Evolutionary conservation across 192 early-diverging fungal species (phyloP).

Genomic region (Linnemannia elongata): DNA sequence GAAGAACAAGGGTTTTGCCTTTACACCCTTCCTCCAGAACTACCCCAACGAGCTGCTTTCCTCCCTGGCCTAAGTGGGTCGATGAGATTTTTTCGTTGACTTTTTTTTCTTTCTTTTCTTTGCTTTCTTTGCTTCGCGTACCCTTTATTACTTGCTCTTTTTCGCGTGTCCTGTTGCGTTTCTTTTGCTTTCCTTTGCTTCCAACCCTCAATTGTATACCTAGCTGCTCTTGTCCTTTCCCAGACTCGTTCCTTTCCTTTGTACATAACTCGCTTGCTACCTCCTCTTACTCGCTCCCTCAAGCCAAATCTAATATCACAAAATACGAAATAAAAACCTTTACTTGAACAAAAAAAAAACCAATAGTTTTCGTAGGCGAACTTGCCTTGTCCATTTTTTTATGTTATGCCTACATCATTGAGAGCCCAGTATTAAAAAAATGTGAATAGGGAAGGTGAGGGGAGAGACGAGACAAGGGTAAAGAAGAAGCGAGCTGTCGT

Average conservation of each 20-base stretch:
- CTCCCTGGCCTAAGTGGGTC: not conserved
- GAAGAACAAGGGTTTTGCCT: conserved; percentile 58
- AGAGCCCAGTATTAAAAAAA: too few relatives aligned
- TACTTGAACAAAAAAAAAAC: not conserved
- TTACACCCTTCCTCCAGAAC: conserved; percentile 58
- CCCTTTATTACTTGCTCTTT: not conserved
- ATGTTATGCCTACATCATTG: too few relatives aligned
- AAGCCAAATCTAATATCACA: not conserved
- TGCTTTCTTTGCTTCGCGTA: not conserved
- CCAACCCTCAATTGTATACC: conserved; percentile 7
- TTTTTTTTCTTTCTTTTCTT: not conserved
- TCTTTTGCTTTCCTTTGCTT: conserved; percentile 3
- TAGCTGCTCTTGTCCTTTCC: conserved; percentile 5
- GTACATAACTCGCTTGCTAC: not conserved
- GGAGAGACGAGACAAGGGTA: too few relatives aligned
- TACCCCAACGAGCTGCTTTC: conserved; percentile 43
- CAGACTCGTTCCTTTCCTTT: not conserved
- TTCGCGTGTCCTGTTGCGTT: not conserved
- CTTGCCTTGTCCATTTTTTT: too few relatives aligned
- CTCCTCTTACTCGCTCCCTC: not conserved
- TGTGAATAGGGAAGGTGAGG: too few relatives aligned
- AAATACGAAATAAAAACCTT: conserved; percentile 3
- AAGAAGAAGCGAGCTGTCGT: too few relatives aligned
- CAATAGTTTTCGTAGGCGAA: not conserved
- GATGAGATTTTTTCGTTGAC: not conserved